Evolutionary conservation across 305 asterid genomes (phyloP).

Genomic region (Solanum hybrid): DNA sequence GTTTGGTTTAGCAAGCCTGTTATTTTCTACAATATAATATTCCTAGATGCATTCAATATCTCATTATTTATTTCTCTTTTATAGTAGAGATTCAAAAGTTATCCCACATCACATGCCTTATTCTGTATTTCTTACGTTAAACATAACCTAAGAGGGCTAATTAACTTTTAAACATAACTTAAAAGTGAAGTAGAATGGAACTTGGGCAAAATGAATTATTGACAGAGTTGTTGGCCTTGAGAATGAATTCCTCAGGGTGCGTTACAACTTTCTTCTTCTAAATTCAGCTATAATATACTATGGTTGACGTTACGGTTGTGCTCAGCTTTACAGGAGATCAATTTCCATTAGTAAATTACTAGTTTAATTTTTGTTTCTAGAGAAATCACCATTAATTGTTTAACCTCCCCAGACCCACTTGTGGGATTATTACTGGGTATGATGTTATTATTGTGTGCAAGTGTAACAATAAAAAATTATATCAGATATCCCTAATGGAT

Average conservation of each 20-base stretch:
- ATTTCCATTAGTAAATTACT: not conserved
- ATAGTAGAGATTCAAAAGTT: not conserved
- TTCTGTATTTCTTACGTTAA: not conserved
- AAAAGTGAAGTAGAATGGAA: not conserved
- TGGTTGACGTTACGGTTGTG: not conserved
- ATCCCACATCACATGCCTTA: not conserved
- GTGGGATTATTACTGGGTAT: not conserved
- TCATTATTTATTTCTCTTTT: not conserved
- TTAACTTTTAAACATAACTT: not conserved
- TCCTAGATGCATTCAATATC: not conserved
- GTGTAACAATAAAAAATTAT: not conserved
- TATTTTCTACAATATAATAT: not conserved
- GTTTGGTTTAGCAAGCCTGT: not conserved
- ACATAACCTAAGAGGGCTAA: not conserved
- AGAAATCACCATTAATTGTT: not conserved
- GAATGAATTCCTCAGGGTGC: slow-evolving; percentile 66
- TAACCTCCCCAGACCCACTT: too few species aligned
- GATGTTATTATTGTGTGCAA: too few species aligned
- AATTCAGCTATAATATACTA: not conserved
- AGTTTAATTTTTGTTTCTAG: too few species aligned
- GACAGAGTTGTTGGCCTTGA: too few species aligned
- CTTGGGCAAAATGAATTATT: not conserved
- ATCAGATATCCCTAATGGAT: not conserved
- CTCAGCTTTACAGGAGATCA: not conserved
- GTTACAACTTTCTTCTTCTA: not conserved